phyloP scores from a whole-genome alignment of 306 rosid species.

The Castanospermum australe region DNA sequence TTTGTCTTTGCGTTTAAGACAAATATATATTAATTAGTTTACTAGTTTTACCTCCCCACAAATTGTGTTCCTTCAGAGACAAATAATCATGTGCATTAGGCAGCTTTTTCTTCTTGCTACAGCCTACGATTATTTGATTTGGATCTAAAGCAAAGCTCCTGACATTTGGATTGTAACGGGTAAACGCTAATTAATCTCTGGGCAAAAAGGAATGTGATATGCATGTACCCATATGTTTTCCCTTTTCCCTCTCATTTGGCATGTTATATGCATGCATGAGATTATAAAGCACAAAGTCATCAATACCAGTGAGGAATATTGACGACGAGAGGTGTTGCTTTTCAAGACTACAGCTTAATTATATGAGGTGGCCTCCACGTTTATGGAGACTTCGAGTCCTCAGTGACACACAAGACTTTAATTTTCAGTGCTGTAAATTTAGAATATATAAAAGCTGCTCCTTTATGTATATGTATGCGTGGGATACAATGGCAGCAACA shows the following conservation, averaged over 20 bases:
- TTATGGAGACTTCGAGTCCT: neutral
- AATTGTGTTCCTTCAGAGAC: neutral
- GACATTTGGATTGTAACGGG: neutral
- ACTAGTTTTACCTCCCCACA: neutral
- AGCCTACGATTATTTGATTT: neutral
- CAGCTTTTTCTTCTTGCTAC: neutral
- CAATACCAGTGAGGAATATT: neutral
- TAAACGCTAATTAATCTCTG: neutral
- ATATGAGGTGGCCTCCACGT: conserved; percentile 13
- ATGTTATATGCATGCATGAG: conserved; percentile 16
- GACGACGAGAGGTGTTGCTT: neutral
- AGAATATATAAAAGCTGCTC: neutral
- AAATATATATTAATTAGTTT: no score
- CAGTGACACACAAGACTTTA: neutral
- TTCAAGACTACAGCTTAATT: neutral
- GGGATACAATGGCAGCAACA: neutral
- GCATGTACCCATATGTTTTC: neutral
- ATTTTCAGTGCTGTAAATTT: conserved; percentile 14
- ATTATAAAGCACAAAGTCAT: neutral
- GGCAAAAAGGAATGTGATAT: neutral
- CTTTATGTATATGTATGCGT: neutral
- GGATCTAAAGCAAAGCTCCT: neutral
- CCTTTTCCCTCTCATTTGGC: neutral
- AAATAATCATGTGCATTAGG: neutral
- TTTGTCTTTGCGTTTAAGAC: neutral